phyloP scores from a whole-genome alignment of 148 eudicot genomes.

The Heliosperma pusillum region DNA sequence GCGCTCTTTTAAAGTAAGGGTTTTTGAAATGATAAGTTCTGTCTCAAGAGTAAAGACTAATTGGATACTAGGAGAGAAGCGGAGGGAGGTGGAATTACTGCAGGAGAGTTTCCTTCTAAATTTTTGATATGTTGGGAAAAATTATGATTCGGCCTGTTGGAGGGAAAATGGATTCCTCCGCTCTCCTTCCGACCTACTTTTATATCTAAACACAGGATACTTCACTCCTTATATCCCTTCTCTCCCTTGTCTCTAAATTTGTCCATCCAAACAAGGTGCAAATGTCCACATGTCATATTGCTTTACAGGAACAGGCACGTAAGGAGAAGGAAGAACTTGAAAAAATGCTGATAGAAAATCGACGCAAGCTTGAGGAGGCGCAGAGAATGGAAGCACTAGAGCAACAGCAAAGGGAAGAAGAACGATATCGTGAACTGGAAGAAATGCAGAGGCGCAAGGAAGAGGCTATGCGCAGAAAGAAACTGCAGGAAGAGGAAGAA shows the following conservation, averaged over 20 bases:
- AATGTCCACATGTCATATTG: background rate
- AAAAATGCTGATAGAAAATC: conserved; percentile 74
- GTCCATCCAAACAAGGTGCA: background rate
- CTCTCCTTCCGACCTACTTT: background rate
- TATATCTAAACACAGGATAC: background rate
- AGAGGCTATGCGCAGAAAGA: conserved; percentile 81
- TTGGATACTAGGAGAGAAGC: background rate
- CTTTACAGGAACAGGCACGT: conserved; percentile 58
- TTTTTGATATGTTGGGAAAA: background rate
- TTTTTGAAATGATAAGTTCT: too few species aligned
- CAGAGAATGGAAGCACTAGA: conserved; percentile 77
- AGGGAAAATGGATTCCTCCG: background rate
- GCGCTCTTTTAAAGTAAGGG: too few species aligned
- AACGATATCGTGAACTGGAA: conserved; percentile 76
- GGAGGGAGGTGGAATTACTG: background rate
- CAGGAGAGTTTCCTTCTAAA: too few species aligned
- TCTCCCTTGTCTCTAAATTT: background rate
- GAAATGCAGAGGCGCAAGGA: conserved; percentile 85
- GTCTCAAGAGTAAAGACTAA: background rate
- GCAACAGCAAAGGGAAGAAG: conserved; percentile 80
- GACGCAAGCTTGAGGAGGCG: conserved; percentile 73
- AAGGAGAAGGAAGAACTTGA: conserved; percentile 83
- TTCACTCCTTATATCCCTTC: background rate
- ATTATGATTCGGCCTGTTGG: background rate
- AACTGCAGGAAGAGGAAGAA: conserved; percentile 86